Percentiles rank a stretch among this genome's conserved stretches.
phyloP scores from a whole-genome alignment of 306 rosid species.

The Cotoneaster glaucophyllus region DNA sequence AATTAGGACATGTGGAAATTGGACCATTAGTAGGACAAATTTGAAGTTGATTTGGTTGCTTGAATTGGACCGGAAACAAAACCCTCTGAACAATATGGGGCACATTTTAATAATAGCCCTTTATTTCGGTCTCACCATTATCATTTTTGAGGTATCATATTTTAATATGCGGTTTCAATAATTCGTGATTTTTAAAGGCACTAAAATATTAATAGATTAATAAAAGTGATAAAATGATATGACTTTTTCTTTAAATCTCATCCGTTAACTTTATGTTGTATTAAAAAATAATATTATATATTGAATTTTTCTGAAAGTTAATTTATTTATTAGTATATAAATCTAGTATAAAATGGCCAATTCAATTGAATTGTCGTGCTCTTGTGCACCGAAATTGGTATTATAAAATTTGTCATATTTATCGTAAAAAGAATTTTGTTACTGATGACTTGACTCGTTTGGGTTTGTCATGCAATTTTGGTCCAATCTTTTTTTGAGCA shows the following conservation, averaged over 20 bases:
- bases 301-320: background rate
- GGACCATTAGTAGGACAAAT: constrained; percentile 26
- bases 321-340: background rate
- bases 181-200: background rate
- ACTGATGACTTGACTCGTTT: too few relatives aligned
- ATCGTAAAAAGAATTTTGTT: too few relatives aligned
- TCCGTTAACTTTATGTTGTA: too few relatives aligned
- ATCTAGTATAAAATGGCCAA: background rate
- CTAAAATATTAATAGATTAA: too few relatives aligned
- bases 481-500: too few relatives aligned
- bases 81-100: constrained; percentile 4
- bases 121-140: background rate
- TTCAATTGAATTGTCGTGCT: background rate
- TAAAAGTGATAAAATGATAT: background rate
- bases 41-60: constrained; percentile 16
- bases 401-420: too few relatives aligned
- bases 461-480: too few relatives aligned
- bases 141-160: background rate
- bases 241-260: too few relatives aligned
- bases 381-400: too few relatives aligned
- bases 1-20: constrained; percentile 22
- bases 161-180: too few relatives aligned
- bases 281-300: too few relatives aligned
- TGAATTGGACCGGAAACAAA: background rate
- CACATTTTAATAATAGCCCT: background rate